Evolutionary conservation across 148 eudicot species (phyloP).

Genomic region (Nepenthes gracilis): DNA sequence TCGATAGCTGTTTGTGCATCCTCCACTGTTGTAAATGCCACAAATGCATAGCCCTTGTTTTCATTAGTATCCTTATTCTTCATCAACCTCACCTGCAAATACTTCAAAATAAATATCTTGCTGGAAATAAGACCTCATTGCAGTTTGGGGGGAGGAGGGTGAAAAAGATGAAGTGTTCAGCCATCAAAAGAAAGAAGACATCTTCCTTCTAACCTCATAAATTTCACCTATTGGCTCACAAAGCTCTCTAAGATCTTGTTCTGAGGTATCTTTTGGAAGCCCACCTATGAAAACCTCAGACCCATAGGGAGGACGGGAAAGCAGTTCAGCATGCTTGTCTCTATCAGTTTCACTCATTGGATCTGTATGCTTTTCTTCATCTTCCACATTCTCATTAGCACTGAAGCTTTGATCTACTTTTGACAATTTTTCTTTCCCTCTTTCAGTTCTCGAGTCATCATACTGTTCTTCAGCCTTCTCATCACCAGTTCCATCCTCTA

Average conservation of each 20-base stretch:
- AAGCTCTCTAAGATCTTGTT: slow-evolving; percentile 79
- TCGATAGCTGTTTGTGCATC: slow-evolving; percentile 77
- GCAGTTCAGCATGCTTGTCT: slow-evolving; percentile 58
- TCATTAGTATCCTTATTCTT: slow-evolving; percentile 89
- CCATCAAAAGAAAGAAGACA: background rate
- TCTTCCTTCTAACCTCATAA: slow-evolving; percentile 41
- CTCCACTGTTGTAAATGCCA: slow-evolving; percentile 69
- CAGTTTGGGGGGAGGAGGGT: background rate
- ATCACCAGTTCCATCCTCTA: slow-evolving; percentile 18
- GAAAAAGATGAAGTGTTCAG: background rate
- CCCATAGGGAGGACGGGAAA: slow-evolving; percentile 83
- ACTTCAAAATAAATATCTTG: background rate
- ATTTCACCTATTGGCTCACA: slow-evolving; percentile 83
- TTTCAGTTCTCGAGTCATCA: slow-evolving; percentile 38
- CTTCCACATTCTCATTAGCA: slow-evolving; percentile 26
- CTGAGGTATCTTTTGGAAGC: slow-evolving; percentile 65
- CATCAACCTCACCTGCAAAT: slow-evolving; percentile 63
- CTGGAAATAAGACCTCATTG: background rate
- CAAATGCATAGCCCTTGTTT: slow-evolving; percentile 87
- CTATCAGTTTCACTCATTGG: slow-evolving; percentile 26
- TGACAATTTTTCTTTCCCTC: slow-evolving; percentile 39
- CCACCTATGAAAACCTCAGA: slow-evolving; percentile 94
- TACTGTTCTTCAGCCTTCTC: slow-evolving; percentile 45
- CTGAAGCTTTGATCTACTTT: slow-evolving; percentile 32
- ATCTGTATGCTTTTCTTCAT: slow-evolving; percentile 34